Conservation (phyloP, 2,329 filamentous ascomycete genomes). For the Xylaria sp. region DNA sequence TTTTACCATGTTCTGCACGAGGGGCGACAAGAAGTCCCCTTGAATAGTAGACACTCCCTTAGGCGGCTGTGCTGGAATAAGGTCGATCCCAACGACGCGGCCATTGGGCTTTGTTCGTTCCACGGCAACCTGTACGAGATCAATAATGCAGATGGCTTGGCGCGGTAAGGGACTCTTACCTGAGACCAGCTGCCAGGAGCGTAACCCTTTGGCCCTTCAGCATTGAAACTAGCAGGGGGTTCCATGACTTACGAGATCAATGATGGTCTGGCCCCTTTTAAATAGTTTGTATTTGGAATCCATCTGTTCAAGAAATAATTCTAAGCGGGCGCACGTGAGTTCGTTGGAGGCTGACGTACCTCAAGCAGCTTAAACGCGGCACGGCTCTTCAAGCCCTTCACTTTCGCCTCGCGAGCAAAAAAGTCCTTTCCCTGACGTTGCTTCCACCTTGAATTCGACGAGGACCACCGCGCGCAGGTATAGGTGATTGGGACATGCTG, state of each 20-base stretch:
- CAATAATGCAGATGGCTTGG: slow-evolving; percentile 23
- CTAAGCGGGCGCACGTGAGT: slow-evolving; percentile 15
- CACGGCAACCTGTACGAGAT: slow-evolving; percentile 74
- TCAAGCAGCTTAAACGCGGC: slow-evolving; percentile 95
- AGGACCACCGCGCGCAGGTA: slow-evolving; percentile 54
- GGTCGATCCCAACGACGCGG: slow-evolving; percentile 88
- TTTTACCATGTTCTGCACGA: slow-evolving; percentile 80
- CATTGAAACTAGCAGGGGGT: background rate
- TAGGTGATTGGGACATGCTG: slow-evolving; percentile 12
- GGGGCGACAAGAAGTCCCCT: slow-evolving; percentile 85
- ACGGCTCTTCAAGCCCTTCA: slow-evolving; percentile 85
- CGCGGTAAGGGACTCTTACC: slow-evolving; percentile 53
- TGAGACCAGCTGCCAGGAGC: slow-evolving; percentile 80
- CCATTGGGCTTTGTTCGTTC: slow-evolving; percentile 81
- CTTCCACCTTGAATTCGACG: slow-evolving; percentile 82
- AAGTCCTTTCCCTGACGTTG: slow-evolving; percentile 78
- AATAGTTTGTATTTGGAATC: slow-evolving; percentile 86
- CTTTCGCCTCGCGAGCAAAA: slow-evolving; percentile 79
- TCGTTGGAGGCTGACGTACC: slow-evolving; percentile 57
- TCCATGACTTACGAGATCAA: slow-evolving; percentile 77
- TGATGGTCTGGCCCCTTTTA: slow-evolving; percentile 81
- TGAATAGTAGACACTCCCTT: slow-evolving; percentile 94
- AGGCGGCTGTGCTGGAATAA: slow-evolving; percentile 92
- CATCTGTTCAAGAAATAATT: slow-evolving; percentile 65
- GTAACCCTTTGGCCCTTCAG: slow-evolving; percentile 68